Conservation (phyloP, 305 asterid genomes). For the Andrographis paniculata region DNA sequence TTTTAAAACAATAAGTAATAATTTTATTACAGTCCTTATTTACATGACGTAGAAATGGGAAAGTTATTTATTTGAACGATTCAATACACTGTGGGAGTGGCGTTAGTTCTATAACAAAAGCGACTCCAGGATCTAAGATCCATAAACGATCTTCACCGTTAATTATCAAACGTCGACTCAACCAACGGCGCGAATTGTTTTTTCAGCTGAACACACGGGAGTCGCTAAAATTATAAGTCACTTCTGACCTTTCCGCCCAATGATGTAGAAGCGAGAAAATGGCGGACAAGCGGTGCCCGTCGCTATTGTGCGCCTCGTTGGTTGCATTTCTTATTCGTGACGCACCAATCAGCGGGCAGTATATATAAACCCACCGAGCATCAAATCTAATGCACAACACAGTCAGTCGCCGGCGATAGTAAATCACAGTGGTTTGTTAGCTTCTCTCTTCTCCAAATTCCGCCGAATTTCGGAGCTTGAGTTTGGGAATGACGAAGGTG, state of each 20-base stretch:
- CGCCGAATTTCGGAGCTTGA: not conserved
- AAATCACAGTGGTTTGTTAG: not conserved
- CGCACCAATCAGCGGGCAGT: not conserved
- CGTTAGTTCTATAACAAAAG: too few relatives aligned
- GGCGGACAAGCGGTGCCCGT: not conserved
- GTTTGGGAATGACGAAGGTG: conserved; percentile 17
- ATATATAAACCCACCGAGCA: not conserved
- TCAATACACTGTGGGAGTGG: too few relatives aligned
- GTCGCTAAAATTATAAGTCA: too few relatives aligned
- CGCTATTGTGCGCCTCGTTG: not conserved
- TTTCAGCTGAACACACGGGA: too few relatives aligned
- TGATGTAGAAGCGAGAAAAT: not conserved
- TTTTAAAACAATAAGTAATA: too few relatives aligned
- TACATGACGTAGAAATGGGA: too few relatives aligned
- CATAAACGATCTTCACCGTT: too few relatives aligned
- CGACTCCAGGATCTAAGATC: too few relatives aligned
- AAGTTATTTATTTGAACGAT: too few relatives aligned
- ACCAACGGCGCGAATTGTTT: too few relatives aligned
- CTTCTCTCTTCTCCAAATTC: not conserved
- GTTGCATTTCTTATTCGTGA: not conserved
- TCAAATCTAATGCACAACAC: not conserved
- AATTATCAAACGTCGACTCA: too few relatives aligned
- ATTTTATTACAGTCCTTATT: too few relatives aligned
- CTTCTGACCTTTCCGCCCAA: not conserved
- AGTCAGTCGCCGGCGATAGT: not conserved